Percentiles rank a stretch among this genome's conserved stretches.
These are phyloP conservation scores for Chrysanthemum makinoi DNA, from an alignment of 129 eudicot species.

Conservation along the genomic window DNA sequence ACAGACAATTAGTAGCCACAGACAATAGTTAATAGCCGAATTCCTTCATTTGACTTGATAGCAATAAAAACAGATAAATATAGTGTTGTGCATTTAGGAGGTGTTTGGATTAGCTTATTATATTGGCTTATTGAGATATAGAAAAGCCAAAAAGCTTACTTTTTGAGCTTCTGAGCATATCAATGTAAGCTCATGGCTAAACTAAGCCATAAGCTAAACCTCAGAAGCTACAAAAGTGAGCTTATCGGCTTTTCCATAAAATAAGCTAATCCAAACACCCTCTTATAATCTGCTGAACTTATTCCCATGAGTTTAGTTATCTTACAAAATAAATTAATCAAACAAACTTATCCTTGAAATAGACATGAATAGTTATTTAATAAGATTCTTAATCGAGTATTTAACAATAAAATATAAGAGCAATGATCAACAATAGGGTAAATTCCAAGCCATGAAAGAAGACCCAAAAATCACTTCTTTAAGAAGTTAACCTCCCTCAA, in stretches of 20 bases:
- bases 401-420: constrained; percentile 17
- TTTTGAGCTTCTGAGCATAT: too few relatives aligned
- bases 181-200: not conserved
- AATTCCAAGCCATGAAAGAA: constrained; percentile 19
- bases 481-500: constrained; percentile 27
- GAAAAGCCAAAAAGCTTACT: too few relatives aligned
- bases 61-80: constrained; percentile 1
- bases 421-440: constrained; percentile 19
- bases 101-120: not conserved
- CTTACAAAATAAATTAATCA: not conserved
- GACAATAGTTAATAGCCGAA: constrained; percentile 14
- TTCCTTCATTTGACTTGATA: constrained; percentile 3
- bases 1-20: constrained; percentile 10
- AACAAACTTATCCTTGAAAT: constrained; percentile 18
- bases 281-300: not conserved
- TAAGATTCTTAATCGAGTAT: constrained; percentile 21
- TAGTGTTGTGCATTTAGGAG: constrained; percentile 15
- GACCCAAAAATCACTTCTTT: constrained; percentile 17
- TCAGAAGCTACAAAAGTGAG: not conserved
- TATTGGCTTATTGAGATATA: too few relatives aligned
- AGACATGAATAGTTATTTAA: constrained; percentile 29
- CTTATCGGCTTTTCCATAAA: too few relatives aligned
- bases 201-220: not conserved
- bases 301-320: constrained; percentile 18
- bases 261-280: too few relatives aligned